Base-by-base conservation (phyloP, 257 asterid genomes). In the Fraxinus quadrangulata region DNA sequence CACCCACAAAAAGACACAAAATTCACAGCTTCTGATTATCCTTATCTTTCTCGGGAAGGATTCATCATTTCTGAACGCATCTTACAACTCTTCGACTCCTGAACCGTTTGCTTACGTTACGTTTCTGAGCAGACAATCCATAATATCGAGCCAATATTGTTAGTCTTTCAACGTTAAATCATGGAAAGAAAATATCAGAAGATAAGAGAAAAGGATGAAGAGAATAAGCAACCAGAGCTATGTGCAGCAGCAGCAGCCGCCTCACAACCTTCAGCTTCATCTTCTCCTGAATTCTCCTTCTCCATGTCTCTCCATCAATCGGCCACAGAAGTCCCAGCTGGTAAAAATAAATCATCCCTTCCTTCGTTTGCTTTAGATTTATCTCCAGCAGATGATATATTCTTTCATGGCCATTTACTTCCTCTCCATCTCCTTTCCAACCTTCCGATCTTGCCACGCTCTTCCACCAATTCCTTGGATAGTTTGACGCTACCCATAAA, bases 271-370 rank as follows among this genome's bases (percentile, higher is more conserved):
- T 88, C 96, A 3, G n/a, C 92, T 36, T 80, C 97, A 13, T 87
- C 97, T n/a, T 94, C 98, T 37, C 99, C 99, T 14, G 98, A 92
- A 77, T 94, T 94, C 82, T 89, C 98, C 72, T 94, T 94, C 90
- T 81, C 97, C 34, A 75, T 84, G 75, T 85, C 90, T 39, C 88
- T 81, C 72, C 85, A 78, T 45, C 85, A 79, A 78, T 63, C 83
- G 2, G 54, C 74, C 6, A 6, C 73, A 6, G 4, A 7, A 69
- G 24, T 14, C 45, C 51, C 28, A 3, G 26, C 13, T 9, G 47
- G 7, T 19, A 69, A 45, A 65, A 30, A 74, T 14, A 81, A 78
- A 54, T 77, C 0, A 76, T 24, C 84, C 89, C 73, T 79, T 31
- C 81, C 89, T 77, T 86, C 93, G 2, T 74, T 74, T 67, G 88